Conservation (phyloP, 805 yeast species). For the Candida quercuum region DNA sequence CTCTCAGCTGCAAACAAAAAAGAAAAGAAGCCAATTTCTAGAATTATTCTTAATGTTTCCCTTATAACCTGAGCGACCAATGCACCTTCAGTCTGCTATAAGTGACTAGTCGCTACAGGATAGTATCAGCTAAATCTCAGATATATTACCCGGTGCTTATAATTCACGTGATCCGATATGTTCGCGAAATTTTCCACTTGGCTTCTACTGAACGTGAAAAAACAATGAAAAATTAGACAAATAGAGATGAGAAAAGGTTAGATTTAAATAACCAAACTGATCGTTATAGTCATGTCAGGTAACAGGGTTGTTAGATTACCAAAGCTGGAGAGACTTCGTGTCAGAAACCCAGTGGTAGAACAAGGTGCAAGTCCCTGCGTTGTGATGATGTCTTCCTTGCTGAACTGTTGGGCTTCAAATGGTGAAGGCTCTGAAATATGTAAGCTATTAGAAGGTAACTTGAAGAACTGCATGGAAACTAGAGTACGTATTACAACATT, state of each 20-base stretch:
- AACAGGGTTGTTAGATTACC: slow-evolving; percentile 48
- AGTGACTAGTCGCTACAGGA: no score
- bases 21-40: no score
- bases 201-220: neutral
- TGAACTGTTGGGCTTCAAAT: slow-evolving; percentile 95
- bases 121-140: neutral
- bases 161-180: neutral
- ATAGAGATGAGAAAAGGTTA: no score
- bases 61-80: no score
- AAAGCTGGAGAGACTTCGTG: slow-evolving; percentile 68
- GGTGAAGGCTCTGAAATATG: slow-evolving; percentile 77
- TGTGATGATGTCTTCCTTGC: slow-evolving; percentile 75
- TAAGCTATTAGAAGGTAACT: slow-evolving; percentile 55
- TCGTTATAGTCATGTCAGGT: slow-evolving; percentile 26
- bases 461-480: slow-evolving; percentile 66
- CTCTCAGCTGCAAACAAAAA: no score
- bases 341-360: slow-evolving; percentile 55
- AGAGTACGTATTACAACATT: slow-evolving; percentile 20
- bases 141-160: neutral
- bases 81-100: no score
- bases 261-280: no score
- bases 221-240: neutral
- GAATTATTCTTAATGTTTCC: no score
- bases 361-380: slow-evolving; percentile 66
- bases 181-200: neutral